Base-by-base conservation (phyloP, 169 alveolate species). In the Plasmodium reichenowi region DNA sequence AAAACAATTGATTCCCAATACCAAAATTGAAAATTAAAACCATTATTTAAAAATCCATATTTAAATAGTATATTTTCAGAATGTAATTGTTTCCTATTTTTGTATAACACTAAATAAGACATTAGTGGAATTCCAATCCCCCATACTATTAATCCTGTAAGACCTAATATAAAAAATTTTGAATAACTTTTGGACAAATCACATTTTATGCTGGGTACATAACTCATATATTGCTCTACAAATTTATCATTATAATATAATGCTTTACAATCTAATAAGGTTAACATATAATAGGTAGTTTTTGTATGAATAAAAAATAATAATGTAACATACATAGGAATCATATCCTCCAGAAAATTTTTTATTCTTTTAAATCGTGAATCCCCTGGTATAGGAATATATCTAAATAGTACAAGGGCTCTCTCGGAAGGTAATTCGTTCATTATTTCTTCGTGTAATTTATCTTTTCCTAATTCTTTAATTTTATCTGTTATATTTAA, bases 321-420 rank as follows among this genome's bases (percentile, higher is more conserved):
- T 75, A 95, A 94, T 22, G 97, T 95, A 72, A 95, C 97, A 73
- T 95, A 94, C 71, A 95, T 94, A 62, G 97, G 97, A 89, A 93
- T 95, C 97, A 95, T 95, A 73, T 95, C 97, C 59, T 95, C 97
- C 66, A 95, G 75, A 64, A 94, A 94, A 83, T 93, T 93, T 73
- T 48, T 74, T 75, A 91, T 76, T 20, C 95, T 70, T n/a, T 86
- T 72, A 92, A 93, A 94, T 24, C 54, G 60, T 12, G 95, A 92
- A 68, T 94, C 95, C 22, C 95, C 96, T 26, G 97, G 97, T 67
- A 94, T 83, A 15, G 97, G 95, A 29, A 95, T 92, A 70, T 95
- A 95, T 43, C 97, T 75, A 72, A 95, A 93, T 52, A 95, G 92
- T 88, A 95, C 88, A 43, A 95, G 89, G 67, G 90, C 76, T 45